These are phyloP conservation scores for Crassisporium funariophilum DNA, from an alignment of 768 basidiomycete genomes.

Conservation along the genomic window DNA sequence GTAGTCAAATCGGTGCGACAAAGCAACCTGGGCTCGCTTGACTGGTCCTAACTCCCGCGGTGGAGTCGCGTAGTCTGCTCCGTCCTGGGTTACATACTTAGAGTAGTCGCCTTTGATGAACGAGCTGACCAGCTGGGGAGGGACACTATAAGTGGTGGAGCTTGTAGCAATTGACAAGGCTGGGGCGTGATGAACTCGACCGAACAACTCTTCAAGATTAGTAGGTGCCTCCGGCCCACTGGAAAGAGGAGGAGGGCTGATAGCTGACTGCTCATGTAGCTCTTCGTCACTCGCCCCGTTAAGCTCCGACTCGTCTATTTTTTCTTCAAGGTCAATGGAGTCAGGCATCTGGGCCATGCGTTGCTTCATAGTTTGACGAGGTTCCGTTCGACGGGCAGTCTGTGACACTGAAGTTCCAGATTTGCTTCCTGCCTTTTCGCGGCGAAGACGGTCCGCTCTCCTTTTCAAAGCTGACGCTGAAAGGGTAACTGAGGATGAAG, in stretches of 20 bases:
- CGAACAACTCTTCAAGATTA: conserved; percentile 27
- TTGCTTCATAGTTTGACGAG: no score
- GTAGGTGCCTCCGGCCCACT: conserved; percentile 23
- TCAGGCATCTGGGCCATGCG: no score
- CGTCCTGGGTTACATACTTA: background rate
- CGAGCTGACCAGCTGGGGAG: conserved; percentile 43
- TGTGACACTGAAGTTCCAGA: background rate
- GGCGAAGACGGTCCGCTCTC: conserved; percentile 22
- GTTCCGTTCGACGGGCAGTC: conserved; percentile 1
- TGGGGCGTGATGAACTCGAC: no score
- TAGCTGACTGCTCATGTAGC: no score
- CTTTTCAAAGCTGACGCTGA: conserved; percentile 18
- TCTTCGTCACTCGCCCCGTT: no score
- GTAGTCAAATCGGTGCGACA: conserved; percentile 12
- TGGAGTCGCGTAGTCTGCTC: background rate
- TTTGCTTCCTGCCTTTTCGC: conserved; percentile 13
- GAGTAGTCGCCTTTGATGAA: conserved; percentile 6
- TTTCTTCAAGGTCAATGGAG: no score
- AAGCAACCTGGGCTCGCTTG: conserved; percentile 4
- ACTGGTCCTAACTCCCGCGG: conserved; percentile 9
- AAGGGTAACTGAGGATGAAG: background rate
- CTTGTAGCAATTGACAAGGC: no score
- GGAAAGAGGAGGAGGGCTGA: no score
- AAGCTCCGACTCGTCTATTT: no score
- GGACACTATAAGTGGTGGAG: conserved; percentile 13